These are phyloP conservation scores for Penicillium maclennaniae DNA, from an alignment of 495 filamentous ascomycete species.

Conservation along the genomic window DNA sequence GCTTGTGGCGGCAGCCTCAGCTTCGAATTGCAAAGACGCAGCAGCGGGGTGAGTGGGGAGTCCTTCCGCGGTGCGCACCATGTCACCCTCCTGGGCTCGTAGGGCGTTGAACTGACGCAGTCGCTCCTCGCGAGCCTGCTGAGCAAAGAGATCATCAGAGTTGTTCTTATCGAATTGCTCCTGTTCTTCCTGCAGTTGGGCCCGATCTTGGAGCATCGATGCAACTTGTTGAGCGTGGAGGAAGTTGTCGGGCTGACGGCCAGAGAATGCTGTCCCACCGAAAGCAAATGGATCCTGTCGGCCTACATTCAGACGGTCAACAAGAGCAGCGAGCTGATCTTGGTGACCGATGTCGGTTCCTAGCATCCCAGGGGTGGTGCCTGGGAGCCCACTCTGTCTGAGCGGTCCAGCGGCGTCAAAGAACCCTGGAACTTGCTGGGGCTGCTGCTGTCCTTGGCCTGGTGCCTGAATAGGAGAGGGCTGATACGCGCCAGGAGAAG, in stretches of 20 bases:
- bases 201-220: slow-evolving; percentile 57
- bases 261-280: slow-evolving; percentile 45
- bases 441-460: slow-evolving; percentile 49
- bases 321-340: slow-evolving; percentile 57
- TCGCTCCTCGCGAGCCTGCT: slow-evolving; percentile 53
- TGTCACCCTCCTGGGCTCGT: slow-evolving; percentile 50
- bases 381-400: slow-evolving; percentile 37
- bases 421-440: slow-evolving; percentile 55
- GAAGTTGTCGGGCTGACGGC: slow-evolving; percentile 52
- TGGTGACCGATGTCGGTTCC: slow-evolving; percentile 50
- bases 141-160: slow-evolving; percentile 46
- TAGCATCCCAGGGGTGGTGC: slow-evolving; percentile 48
- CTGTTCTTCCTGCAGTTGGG: slow-evolving; percentile 60
- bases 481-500: slow-evolving; percentile 74
- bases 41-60: slow-evolving; percentile 40
- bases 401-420: slow-evolving; percentile 58
- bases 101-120: slow-evolving; percentile 62
- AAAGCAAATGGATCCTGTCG: slow-evolving; percentile 52
- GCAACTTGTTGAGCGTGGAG: slow-evolving; percentile 57
- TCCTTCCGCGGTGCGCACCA: slow-evolving; percentile 41
- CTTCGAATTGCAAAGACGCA: slow-evolving; percentile 21
- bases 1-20: slow-evolving; percentile 19
- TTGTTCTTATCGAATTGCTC: slow-evolving; percentile 53
- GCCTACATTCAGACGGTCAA: slow-evolving; percentile 57
- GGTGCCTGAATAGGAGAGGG: slow-evolving; percentile 71